These are phyloP conservation scores for Dichotomocladium elegans DNA, from an alignment of 371 early-diverging fungal species.

Conservation along the genomic window DNA sequence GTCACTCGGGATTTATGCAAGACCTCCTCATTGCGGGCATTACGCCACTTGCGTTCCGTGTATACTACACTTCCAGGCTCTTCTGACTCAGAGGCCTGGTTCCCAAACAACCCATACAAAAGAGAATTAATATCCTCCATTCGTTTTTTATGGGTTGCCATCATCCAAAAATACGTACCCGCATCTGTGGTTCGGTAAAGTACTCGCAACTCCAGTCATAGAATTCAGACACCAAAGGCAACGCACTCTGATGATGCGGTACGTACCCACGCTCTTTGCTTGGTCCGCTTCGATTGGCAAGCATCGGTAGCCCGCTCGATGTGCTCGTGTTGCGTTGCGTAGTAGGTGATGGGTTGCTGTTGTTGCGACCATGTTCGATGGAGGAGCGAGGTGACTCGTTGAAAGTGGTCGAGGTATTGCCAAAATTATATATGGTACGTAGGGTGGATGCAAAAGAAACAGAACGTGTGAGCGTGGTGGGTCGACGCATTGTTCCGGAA, in stretches of 20 bases:
- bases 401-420: slow-evolving; percentile 18
- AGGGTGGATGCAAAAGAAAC: slow-evolving; percentile 49
- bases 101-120: neutral
- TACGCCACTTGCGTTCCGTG: slow-evolving; percentile 78
- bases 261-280: no score
- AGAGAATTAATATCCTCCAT: neutral
- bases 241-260: slow-evolving; percentile 19
- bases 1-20: slow-evolving; percentile 56
- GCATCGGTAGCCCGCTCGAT: no score
- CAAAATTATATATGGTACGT: slow-evolving; percentile 47
- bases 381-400: slow-evolving; percentile 9
- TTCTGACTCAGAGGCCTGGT: slow-evolving; percentile 73
- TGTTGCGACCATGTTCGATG: neutral
- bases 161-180: slow-evolving; percentile 35
- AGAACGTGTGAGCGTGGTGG: slow-evolving; percentile 38
- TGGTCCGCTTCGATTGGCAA: no score
- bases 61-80: slow-evolving; percentile 80
- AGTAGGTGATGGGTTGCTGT: neutral
- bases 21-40: slow-evolving; percentile 66
- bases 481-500: slow-evolving; percentile 16
- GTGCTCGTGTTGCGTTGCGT: slow-evolving; percentile 4
- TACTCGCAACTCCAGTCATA: slow-evolving; percentile 87
- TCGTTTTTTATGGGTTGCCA: neutral
- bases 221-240: slow-evolving; percentile 60
- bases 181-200: slow-evolving; percentile 89